phyloP scores from a whole-genome alignment of 208 protist species.

The Trypanosoma mega region DNA sequence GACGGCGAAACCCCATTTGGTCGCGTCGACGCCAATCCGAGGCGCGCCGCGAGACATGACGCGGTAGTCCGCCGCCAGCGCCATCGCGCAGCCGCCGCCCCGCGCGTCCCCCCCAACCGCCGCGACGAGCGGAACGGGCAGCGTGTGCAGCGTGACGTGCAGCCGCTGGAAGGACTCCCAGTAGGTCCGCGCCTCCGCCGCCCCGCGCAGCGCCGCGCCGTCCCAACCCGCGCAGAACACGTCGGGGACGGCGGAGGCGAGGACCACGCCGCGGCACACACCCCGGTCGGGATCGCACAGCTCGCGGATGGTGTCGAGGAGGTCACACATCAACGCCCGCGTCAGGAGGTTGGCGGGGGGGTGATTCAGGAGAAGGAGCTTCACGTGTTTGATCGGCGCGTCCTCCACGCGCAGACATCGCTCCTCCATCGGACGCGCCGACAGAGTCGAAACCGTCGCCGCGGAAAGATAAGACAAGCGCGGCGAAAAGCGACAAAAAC shows the following conservation, averaged over 20 bases:
- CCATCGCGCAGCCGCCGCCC: slow-evolving; percentile 66
- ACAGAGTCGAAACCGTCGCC: too few relatives aligned
- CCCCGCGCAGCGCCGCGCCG: slow-evolving; percentile 35
- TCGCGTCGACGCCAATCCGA: slow-evolving; percentile 50
- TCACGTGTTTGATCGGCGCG: slow-evolving; percentile 48
- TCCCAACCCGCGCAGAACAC: slow-evolving; percentile 72
- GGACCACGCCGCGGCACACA: slow-evolving; percentile 48
- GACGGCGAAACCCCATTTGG: slow-evolving; percentile 56
- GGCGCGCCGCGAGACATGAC: slow-evolving; percentile 54
- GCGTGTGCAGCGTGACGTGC: slow-evolving; percentile 65
- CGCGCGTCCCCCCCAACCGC: slow-evolving; percentile 73
- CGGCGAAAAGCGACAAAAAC: not conserved
- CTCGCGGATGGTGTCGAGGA: slow-evolving; percentile 44
- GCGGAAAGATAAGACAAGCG: not conserved
- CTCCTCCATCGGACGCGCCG: not conserved
- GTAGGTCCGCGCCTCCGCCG: too few relatives aligned
- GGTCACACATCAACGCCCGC: slow-evolving; percentile 32
- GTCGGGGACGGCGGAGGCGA: slow-evolving; percentile 49
- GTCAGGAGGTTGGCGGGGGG: slow-evolving; percentile 51
- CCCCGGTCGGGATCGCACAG: slow-evolving; percentile 58
- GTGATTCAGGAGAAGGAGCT: slow-evolving; percentile 57
- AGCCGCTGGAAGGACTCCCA: slow-evolving; percentile 72
- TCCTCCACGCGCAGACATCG: slow-evolving; percentile 37
- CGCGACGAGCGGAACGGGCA: slow-evolving; percentile 60
- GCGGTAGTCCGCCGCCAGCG: slow-evolving; percentile 68